phyloP scores from a whole-genome alignment of 2,329 filamentous ascomycete genomes.

The Aureobasidium sp. region DNA sequence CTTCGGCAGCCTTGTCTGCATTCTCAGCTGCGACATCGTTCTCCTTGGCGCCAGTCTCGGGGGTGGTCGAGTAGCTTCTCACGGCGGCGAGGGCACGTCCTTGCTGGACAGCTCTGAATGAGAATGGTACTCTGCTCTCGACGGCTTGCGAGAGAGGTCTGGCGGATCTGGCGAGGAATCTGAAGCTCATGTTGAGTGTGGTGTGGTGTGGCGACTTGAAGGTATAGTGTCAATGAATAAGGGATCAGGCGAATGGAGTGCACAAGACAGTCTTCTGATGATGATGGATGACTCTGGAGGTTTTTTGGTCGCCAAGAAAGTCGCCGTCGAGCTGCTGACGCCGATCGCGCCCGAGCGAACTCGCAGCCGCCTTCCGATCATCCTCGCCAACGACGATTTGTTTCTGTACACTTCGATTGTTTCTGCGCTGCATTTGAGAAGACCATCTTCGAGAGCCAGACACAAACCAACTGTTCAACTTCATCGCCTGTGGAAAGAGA shows the following conservation, averaged over 20 bases:
- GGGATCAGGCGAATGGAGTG: neutral
- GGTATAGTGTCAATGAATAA: neutral
- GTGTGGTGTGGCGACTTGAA: neutral
- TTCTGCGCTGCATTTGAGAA: too few species aligned
- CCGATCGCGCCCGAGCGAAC: neutral
- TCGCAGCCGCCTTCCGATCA: neutral
- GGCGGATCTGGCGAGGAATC: constrained; percentile 12
- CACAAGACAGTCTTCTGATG: neutral
- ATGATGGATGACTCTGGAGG: neutral
- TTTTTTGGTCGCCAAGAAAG: constrained; percentile 8
- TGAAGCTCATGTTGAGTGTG: constrained; percentile 2
- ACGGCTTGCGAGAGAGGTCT: constrained; percentile 15
- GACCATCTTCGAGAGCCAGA: neutral
- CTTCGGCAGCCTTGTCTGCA: constrained; percentile 24
- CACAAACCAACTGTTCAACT: neutral
- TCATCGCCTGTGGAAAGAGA: neutral
- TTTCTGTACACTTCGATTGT: neutral
- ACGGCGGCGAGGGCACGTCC: constrained; percentile 27
- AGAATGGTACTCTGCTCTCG: constrained; percentile 18
- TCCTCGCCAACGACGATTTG: neutral
- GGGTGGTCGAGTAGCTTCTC: constrained; percentile 41
- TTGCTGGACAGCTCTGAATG: constrained; percentile 32
- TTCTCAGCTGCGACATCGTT: constrained; percentile 32
- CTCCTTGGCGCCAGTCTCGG: constrained; percentile 35
- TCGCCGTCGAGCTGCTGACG: constrained; percentile 6